Conservation (phyloP, 768 basidiomycete genomes). For the Imleria badia region DNA sequence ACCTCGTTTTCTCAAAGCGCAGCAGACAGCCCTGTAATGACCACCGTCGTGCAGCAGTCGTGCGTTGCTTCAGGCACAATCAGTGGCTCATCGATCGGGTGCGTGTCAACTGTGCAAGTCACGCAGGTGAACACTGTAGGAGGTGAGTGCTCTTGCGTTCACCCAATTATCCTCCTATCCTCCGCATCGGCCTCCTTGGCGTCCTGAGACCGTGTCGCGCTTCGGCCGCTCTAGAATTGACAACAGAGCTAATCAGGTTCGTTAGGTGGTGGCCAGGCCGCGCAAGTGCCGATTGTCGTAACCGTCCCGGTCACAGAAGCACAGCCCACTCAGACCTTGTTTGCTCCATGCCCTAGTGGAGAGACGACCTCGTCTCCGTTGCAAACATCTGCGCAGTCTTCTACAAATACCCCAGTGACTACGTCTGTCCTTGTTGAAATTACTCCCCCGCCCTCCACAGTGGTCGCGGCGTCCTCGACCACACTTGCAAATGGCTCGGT, state of each 20-base stretch:
- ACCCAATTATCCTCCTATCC: background rate
- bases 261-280: constrained; percentile 30
- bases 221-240: constrained; percentile 3
- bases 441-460: constrained; percentile 33
- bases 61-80: constrained; percentile 33
- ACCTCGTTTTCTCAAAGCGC: constrained; percentile 39
- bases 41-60: constrained; percentile 33
- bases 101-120: constrained; percentile 26
- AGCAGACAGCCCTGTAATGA: constrained; percentile 32
- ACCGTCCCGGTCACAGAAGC: constrained; percentile 33
- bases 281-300: constrained; percentile 42
- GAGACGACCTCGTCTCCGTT: constrained; percentile 11
- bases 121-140: constrained; percentile 34
- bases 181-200: background rate
- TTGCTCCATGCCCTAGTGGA: constrained; percentile 37
- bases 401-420: constrained; percentile 11
- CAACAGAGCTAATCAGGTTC: constrained; percentile 13
- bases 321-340: constrained; percentile 39
- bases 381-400: constrained; percentile 5
- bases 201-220: constrained; percentile 20
- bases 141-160: constrained; percentile 30
- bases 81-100: constrained; percentile 27
- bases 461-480: constrained; percentile 33
- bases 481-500: constrained; percentile 45
- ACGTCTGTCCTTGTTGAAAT: constrained; percentile 29